These are phyloP conservation scores for Solanum peruvianum DNA, from an alignment of 257 asterid species.

Conservation along the genomic window DNA sequence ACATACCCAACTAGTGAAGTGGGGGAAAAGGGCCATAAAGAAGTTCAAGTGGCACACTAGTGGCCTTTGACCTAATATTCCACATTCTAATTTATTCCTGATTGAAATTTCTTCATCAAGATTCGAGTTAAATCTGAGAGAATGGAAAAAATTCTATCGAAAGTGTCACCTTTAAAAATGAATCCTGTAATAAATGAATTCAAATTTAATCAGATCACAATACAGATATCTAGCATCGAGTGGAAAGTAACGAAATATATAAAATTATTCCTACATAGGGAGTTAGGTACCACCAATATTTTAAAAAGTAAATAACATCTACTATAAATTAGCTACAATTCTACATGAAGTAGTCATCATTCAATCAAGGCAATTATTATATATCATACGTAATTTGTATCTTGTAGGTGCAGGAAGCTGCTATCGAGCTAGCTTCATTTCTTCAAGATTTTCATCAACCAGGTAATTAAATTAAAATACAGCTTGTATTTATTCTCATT, in stretches of 20 bases:
- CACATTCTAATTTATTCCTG: not conserved
- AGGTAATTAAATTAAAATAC: not conserved
- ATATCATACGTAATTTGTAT: not conserved
- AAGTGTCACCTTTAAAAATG: not conserved
- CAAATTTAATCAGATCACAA: not conserved
- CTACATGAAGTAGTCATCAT: not conserved
- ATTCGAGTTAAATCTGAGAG: accelerated
- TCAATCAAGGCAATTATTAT: not conserved
- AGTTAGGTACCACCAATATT: not conserved
- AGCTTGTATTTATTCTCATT: not conserved
- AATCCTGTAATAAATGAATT: not conserved
- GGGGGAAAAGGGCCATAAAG: not conserved
- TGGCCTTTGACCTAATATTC: not conserved
- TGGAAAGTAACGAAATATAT: not conserved
- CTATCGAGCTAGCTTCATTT: not conserved
- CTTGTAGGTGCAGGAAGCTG: not conserved
- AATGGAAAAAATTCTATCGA: accelerated
- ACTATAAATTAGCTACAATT: not conserved
- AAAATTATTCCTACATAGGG: not conserved
- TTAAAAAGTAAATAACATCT: not conserved
- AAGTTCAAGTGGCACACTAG: not conserved
- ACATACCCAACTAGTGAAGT: not conserved
- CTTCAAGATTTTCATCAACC: not conserved
- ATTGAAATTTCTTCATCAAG: not conserved
- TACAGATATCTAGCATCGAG: accelerated